Conservation (phyloP, 73 alveolate genomes). For the Tetrahymena elliotti region DNA sequence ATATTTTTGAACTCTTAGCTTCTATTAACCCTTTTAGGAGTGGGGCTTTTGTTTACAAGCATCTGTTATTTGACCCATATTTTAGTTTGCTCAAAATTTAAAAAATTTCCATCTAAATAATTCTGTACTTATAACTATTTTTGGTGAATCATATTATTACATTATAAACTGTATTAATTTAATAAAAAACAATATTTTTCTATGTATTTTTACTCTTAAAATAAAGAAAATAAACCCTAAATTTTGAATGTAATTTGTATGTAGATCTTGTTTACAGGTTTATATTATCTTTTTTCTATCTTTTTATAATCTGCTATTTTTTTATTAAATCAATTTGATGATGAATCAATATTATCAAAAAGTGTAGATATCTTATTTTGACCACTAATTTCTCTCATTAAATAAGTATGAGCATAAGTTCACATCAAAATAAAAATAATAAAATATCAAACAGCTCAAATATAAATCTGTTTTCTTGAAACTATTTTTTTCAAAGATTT, state of each 20-base stretch:
- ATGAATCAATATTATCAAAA: too few relatives aligned
- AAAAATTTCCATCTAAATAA: not conserved
- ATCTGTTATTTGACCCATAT: not conserved
- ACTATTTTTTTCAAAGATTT: too few relatives aligned
- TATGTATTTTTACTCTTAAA: not conserved
- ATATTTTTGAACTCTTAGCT: not conserved
- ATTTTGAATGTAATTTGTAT: not conserved
- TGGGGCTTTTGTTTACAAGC: not conserved
- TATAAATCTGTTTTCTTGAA: too few relatives aligned
- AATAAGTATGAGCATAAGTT: too few relatives aligned
- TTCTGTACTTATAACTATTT: not conserved
- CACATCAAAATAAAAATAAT: too few relatives aligned
- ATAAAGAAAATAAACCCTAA: not conserved
- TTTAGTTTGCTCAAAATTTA: not conserved
- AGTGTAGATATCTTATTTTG: too few relatives aligned
- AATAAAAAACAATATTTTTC: too few relatives aligned
- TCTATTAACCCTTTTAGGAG: not conserved
- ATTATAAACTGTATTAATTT: too few relatives aligned
- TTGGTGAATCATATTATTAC: not conserved
- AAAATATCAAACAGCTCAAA: too few relatives aligned
- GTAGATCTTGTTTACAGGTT: not conserved
- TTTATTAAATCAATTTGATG: too few relatives aligned
- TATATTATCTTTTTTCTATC: not conserved
- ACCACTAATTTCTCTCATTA: not conserved
- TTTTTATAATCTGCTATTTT: not conserved